Base-by-base conservation (phyloP, 1,284 basidiomycete species). In the Sporisorium graminicola region DNA sequence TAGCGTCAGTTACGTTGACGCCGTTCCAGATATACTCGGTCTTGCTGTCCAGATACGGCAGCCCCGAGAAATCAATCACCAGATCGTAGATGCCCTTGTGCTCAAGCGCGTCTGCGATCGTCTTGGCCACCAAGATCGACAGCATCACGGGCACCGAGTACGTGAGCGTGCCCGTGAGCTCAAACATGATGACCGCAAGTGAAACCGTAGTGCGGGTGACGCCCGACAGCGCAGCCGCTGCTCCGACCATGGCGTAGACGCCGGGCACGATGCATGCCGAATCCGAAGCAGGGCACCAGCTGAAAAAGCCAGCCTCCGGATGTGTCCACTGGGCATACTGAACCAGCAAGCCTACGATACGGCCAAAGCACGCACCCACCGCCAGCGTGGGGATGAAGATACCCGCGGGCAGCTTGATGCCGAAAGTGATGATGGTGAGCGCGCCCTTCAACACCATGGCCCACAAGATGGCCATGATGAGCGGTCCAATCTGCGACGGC, bases 121-220 rank as follows among this genome's bases (percentile, higher is more conserved):
- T 95, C 88, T 98, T 98, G 29, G 95, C 95, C 8, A 95, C 92
- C 31, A 98, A 89, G 6, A 98, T 87, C 8, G 86, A 86, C 29
- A 98, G 86, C 93, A 98, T 98, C 74, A 98, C 91, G 1, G 96
- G 96, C 0, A 96, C 92, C n/a, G 91, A 92, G 86, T 98, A 98
- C 5, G 93, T 95, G 73, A 99, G 87, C 1, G 94, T 95, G 72
- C 94, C 93, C 27, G 95, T 99, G 52, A 99, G 89, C 86, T 98
- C 96, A 82, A 98, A 94, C 90, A 98, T 94, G 87, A 98, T 98
- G 58, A 98, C 95, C 2, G 94, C 95, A 55, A 98, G 89, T 2
- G 94, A 95, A 10, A 98, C 93, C 0, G 94, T 94, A 16, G 93
- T 93, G 40, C 93, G 89, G 83, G 85, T 93, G 88, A 65, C 90